Evolutionary conservation across 805 yeast genomes (phyloP).

Genomic region (Pichia kluyveri): DNA sequence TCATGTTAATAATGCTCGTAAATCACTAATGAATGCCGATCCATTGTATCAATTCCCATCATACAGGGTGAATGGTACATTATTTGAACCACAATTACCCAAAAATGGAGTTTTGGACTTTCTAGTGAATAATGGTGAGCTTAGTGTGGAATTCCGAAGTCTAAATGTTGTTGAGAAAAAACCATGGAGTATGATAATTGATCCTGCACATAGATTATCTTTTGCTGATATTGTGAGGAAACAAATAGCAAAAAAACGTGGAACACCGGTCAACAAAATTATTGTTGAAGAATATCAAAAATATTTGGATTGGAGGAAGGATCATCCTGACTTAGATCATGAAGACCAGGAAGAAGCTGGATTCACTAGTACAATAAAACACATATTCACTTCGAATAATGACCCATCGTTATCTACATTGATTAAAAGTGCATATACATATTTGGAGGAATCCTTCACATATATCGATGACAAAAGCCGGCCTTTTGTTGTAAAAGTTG

Average conservation of each 20-base stretch:
- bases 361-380: conserved; percentile 15
- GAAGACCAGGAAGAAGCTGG: conserved; percentile 8
- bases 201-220: conserved; percentile 33
- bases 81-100: conserved; percentile 41
- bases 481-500: conserved; percentile 47
- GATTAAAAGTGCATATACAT: conserved; percentile 36
- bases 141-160: conserved; percentile 50
- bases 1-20: conserved; percentile 28
- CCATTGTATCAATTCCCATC: conserved; percentile 50
- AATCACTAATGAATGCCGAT: conserved; percentile 41
- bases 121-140: conserved; percentile 51
- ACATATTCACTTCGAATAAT: conserved; percentile 16
- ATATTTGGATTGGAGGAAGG: conserved; percentile 23
- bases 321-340: conserved; percentile 1
- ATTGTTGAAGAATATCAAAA: conserved; percentile 32
- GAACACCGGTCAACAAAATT: conserved; percentile 29
- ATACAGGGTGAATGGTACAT: conserved; percentile 30
- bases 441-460: conserved; percentile 55
- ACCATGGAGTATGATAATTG: conserved; percentile 57
- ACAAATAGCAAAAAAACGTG: conserved; percentile 39
- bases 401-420: conserved; percentile 27
- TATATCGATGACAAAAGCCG: conserved; percentile 32
- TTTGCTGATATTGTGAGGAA: conserved; percentile 52
- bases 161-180: conserved; percentile 39
- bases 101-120: conserved; percentile 45